These are phyloP conservation scores for Penicillium janthinellum DNA, from an alignment of 2,329 filamentous ascomycete genomes.

Conservation along the genomic window DNA sequence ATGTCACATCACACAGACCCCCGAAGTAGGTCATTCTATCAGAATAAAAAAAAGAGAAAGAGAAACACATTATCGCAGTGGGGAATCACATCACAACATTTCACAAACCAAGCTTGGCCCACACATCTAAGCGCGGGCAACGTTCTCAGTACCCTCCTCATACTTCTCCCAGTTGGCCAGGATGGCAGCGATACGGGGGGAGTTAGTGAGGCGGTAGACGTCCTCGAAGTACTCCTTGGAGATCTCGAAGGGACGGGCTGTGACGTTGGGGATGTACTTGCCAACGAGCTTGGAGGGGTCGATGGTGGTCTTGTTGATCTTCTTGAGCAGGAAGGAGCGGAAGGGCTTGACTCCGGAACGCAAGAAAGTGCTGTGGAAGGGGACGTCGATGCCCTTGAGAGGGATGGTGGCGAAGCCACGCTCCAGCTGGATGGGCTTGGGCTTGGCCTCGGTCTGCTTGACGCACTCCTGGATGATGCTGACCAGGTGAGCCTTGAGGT, in stretches of 20 bases:
- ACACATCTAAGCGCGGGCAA: slow-evolving; percentile 16
- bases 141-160: slow-evolving; percentile 42
- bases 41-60: slow-evolving; percentile 7
- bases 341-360: slow-evolving; percentile 98
- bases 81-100: slow-evolving; percentile 19
- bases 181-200: slow-evolving; percentile 56
- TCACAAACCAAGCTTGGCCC: background rate
- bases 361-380: slow-evolving; percentile 98
- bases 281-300: slow-evolving; percentile 95
- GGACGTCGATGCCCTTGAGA: slow-evolving; percentile 94
- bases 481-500: slow-evolving; percentile 84
- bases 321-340: slow-evolving; percentile 97
- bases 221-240: slow-evolving; percentile 99
- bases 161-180: slow-evolving; percentile 86
- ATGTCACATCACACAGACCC: slow-evolving; percentile 30
- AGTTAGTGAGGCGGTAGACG: slow-evolving; percentile 91
- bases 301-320: slow-evolving; percentile 99
- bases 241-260: slow-evolving; percentile 89
- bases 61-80: slow-evolving; percentile 18
- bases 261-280: slow-evolving; percentile 99
- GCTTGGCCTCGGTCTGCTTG: slow-evolving; percentile 84
- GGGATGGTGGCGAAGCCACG: slow-evolving; percentile 97
- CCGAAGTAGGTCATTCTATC: slow-evolving; percentile 24
- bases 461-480: slow-evolving; percentile 90
- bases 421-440: slow-evolving; percentile 82